Evolutionary conservation across 73 alveolate genomes (phyloP).

Genomic region (Loxodes magnus): DNA sequence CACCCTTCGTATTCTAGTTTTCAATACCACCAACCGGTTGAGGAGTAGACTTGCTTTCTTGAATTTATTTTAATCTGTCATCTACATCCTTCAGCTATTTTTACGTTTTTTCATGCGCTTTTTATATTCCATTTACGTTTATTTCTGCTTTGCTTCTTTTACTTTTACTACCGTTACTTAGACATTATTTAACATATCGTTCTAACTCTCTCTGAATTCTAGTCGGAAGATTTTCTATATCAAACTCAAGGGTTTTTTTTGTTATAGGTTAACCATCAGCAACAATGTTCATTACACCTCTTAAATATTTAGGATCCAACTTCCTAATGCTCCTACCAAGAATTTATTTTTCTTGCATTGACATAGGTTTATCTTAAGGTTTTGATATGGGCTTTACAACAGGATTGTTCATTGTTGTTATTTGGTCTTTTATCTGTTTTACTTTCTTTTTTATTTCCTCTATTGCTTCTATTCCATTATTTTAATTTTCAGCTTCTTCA

Average conservation of each 20-base stretch:
- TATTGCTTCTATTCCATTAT: slow-evolving; percentile 3
- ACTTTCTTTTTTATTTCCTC: too few species aligned
- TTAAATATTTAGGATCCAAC: slow-evolving; percentile 6
- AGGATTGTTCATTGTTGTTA: too few species aligned
- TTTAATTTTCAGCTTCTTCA: slow-evolving; percentile 14
- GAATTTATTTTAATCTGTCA: too few species aligned
- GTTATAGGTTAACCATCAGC: neutral
- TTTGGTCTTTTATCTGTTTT: too few species aligned
- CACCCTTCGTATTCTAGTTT: too few species aligned
- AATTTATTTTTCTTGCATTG: slow-evolving; percentile 3
- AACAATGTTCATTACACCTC: slow-evolving; percentile 12
- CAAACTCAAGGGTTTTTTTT: neutral
- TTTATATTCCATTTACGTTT: neutral
- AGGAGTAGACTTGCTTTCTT: too few species aligned
- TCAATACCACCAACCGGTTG: too few species aligned
- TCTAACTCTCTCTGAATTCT: neutral
- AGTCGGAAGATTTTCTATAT: neutral
- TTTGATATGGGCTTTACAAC: too few species aligned
- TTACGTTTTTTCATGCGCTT: neutral
- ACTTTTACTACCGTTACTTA: neutral
- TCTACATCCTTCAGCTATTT: neutral
- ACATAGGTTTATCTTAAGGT: slow-evolving; percentile 8
- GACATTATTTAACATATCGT: neutral
- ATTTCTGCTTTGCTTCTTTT: neutral
- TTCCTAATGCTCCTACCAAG: slow-evolving; percentile 1